These are phyloP conservation scores for Taxillus chinensis DNA, from an alignment of 164 flowering plant genomes.

Conservation along the genomic window DNA sequence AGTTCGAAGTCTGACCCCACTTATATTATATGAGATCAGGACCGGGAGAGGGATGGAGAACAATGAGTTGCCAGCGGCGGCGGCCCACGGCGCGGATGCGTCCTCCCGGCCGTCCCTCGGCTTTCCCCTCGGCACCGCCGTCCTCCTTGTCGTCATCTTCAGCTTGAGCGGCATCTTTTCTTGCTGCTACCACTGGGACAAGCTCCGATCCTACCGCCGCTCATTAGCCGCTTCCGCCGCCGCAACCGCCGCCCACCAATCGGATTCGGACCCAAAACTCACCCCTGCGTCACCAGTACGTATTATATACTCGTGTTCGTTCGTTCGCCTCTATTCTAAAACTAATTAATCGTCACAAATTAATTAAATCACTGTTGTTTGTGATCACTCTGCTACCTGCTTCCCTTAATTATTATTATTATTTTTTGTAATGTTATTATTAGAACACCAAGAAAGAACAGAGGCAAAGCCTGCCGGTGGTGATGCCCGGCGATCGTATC, in stretches of 20 bases:
- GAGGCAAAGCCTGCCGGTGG: conserved; percentile 50
- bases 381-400: too few species aligned
- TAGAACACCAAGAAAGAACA: conserved; percentile 29
- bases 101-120: conserved; percentile 80
- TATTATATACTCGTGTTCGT: too few species aligned
- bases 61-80: conserved; percentile 10
- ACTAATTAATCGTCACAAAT: too few species aligned
- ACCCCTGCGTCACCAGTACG: too few species aligned
- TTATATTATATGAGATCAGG: too few species aligned
- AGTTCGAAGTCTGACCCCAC: too few species aligned
- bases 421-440: neutral
- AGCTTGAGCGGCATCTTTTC: conserved; percentile 80
- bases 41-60: conserved; percentile 31
- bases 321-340: too few species aligned
- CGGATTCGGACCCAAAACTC: too few species aligned
- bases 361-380: too few species aligned
- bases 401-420: neutral
- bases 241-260: conserved; percentile 19
- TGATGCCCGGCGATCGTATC: conserved; percentile 76
- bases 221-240: conserved; percentile 22
- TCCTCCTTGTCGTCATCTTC: conserved; percentile 60
- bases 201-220: conserved; percentile 51
- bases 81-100: conserved; percentile 40
- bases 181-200: conserved; percentile 97
- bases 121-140: conserved; percentile 81